Evolutionary conservation across 1,139 yeast species (phyloP).

Genomic region (Pichia sp.): DNA sequence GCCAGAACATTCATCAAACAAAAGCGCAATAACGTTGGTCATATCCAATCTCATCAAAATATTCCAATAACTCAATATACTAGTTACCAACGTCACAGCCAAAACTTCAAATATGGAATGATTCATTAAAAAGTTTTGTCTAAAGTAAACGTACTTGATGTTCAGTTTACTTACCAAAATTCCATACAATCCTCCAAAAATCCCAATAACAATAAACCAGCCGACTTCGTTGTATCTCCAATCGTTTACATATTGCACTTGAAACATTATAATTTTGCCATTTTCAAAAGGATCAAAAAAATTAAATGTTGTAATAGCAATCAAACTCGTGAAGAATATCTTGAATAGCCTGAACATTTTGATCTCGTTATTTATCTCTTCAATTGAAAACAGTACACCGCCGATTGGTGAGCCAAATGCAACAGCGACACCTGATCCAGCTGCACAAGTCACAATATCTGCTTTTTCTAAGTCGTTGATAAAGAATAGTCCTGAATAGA

Average conservation of each 20-base stretch:
- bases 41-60: constrained; percentile 76
- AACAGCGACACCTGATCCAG: constrained; percentile 69
- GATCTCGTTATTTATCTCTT: constrained; percentile 66
- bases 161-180: constrained; percentile 73
- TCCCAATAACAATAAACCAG: constrained; percentile 66
- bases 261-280: constrained; percentile 88
- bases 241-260: constrained; percentile 72
- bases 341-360: constrained; percentile 82
- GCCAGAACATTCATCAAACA: constrained; percentile 69
- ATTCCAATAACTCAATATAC: constrained; percentile 75
- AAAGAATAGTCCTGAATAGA: constrained; percentile 48
- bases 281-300: constrained; percentile 84
- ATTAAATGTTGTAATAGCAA: constrained; percentile 76
- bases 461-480: constrained; percentile 43
- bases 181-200: constrained; percentile 91
- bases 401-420: constrained; percentile 73
- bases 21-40: constrained; percentile 90
- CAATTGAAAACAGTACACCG: constrained; percentile 62
- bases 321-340: constrained; percentile 81
- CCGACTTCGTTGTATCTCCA: constrained; percentile 90
- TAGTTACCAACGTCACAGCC: constrained; percentile 58
- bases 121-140: constrained; percentile 56
- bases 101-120: constrained; percentile 44
- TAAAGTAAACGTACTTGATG: constrained; percentile 66
- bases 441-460: constrained; percentile 49